phyloP scores from a whole-genome alignment of 306 rosid genomes.

The Acacia acuminata region DNA sequence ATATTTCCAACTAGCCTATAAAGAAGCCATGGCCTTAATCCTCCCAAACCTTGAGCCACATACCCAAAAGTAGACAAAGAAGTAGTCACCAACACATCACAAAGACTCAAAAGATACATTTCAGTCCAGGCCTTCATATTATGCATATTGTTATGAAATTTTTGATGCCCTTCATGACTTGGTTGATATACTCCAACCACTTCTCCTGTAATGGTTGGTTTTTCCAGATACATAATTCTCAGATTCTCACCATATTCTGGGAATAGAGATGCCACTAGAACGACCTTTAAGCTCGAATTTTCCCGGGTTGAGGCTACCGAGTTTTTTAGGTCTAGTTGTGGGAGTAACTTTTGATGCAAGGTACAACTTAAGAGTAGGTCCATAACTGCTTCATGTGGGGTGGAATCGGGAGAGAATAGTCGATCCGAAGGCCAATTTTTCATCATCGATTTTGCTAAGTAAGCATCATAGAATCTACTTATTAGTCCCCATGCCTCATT shows the following conservation, averaged over 20 bases:
- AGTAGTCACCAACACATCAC: conserved; percentile 49
- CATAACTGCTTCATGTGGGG: conserved; percentile 37
- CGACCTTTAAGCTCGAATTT: conserved; percentile 34
- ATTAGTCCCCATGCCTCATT: conserved; percentile 40
- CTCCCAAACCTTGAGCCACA: conserved; percentile 57
- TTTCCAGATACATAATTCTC: conserved; percentile 40
- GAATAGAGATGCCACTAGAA: conserved; percentile 47
- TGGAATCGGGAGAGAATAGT: conserved; percentile 14
- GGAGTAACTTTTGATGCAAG: conserved; percentile 39
- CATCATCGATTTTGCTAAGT: conserved; percentile 8
- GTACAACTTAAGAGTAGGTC: conserved; percentile 46
- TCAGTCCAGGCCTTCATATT: conserved; percentile 55
- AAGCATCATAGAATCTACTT: conserved; percentile 30
- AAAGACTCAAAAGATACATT: conserved; percentile 47
- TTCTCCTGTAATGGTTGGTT: conserved; percentile 48
- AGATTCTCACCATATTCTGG: conserved; percentile 50
- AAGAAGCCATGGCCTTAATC: conserved; percentile 53
- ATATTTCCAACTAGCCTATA: conserved; percentile 37
- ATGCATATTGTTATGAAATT: conserved; percentile 44
- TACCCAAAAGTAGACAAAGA: conserved; percentile 57
- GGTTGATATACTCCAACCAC: conserved; percentile 45
- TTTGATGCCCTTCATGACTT: conserved; percentile 55
- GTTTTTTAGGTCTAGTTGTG: conserved; percentile 27
- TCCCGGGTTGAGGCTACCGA: background rate
- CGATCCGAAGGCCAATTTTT: conserved; percentile 23